Evolutionary conservation across 495 filamentous ascomycete genomes (phyloP), one percentile per base, ranked within the genome.

Genomic region (Alectoria sarmentosa): DNA sequence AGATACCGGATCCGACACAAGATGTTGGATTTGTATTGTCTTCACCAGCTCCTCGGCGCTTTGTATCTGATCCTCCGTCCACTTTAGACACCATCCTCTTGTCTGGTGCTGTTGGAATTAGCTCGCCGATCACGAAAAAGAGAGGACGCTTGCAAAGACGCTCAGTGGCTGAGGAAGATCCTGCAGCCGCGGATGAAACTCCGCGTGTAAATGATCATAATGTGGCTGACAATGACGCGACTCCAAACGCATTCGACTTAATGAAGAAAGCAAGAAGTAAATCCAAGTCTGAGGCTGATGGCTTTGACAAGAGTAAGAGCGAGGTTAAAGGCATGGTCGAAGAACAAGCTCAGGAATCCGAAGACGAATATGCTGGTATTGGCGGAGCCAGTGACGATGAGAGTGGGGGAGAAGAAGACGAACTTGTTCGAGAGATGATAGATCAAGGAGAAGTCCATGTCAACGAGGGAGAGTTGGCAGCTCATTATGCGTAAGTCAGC

Each of bases 331-430:
- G 87, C 19, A 90, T 96, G 79, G 78, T 99, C 23, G 83, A 98
- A 65, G 94, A 98, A 66, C 90, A 94, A 70, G 94, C 94, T 46
- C 90, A 94, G 69, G 94, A 99, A 78, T 98, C 95, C 1, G 95
- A 98, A 72, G 94, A 99, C 72, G 94, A 99, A 73, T 99, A 96
- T 72, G 94, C 92, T 39, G 95, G 95, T 3, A 79, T 98, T 48
- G 95, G 95, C 56, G 94, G 94, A 49, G 88, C 82, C 6, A 91
- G 90, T 73, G 92, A 93, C 58, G 95, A 98, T 65, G 90, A 91
- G 46, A 88, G 86, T 58, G 84, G 79, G 30, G 86, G 87, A 44
- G 90, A 91, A 63, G 83, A 88, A 58, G 84, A 83, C 41, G 83
- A 83, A 46, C 83, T 88, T 65, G 78, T 90, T 62, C 85, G 88